Base-by-base conservation (phyloP, 768 basidiomycete species). In the Paxillus rubicundulus region DNA sequence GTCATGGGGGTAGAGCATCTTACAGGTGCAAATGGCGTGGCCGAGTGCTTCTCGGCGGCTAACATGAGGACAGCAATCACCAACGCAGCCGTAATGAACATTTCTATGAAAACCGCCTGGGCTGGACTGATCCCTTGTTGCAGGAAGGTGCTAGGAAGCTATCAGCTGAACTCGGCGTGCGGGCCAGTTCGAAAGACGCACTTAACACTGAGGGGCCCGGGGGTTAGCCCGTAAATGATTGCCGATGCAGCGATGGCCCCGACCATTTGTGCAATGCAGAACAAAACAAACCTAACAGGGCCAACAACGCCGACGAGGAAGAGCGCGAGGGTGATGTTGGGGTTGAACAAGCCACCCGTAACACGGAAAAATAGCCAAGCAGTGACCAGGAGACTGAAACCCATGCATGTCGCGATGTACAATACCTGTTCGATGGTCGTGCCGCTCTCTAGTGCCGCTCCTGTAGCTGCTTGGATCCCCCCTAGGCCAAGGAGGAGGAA, bases 51-150 rank as follows among this genome's bases (percentile, higher is more conserved):
- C 67, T 87, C 86, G 14, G 81, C 82, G 4, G 86, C 86, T 21
- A 87, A 65, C 84, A 87, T 86, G 55, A 87, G 77, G n/a, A 86
- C 82, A 6, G 86, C 72, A 13, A 85, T 66, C 39, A 82, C 78
- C 37, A 87, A 72, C 14, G 74, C 72, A 12, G 79, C 72, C 13
- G 85, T 86, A 57, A 81, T 77, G 66, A 87, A 86, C 78, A 85
- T 82, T 64, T 87, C 85, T 54, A 87, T 85, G 65, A 86, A 87
- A 16, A 85, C 76, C 10, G 74, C 84, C 64, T 87, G 82, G 1
- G 81, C 74, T 3, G 65, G 54, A 66, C 77, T 86, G 53, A 80
- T 66, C 4, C 75, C 77, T 17, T 67, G 61, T 9, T 72, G 70
- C 32, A 82, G 71, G 57, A 66, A 65, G 9, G 81, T 82, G 57